Conservation (phyloP, 768 basidiomycete species). For the Podaxis sp. region DNA sequence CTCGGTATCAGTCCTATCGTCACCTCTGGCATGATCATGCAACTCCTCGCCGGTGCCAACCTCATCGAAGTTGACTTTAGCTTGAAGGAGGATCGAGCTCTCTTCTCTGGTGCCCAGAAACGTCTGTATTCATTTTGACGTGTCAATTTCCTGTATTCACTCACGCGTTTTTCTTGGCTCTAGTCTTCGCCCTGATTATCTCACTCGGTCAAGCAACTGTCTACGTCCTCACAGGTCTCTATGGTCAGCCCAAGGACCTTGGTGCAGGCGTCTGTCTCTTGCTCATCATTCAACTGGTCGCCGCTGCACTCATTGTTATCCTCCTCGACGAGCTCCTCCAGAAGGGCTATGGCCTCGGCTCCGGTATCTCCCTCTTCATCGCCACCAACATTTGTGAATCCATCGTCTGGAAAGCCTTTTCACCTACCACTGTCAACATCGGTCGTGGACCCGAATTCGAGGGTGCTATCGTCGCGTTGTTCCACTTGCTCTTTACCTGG, state of each 20-base stretch:
- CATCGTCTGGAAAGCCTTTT: constrained; percentile 99
- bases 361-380: constrained; percentile 98
- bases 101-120: constrained; percentile 97
- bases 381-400: constrained; percentile 99
- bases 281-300: constrained; percentile 93
- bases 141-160: neutral
- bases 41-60: constrained; percentile 95
- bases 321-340: constrained; percentile 98
- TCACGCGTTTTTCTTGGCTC: neutral
- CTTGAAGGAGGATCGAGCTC: constrained; percentile 93
- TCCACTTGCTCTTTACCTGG: constrained; percentile 98
- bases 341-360: constrained; percentile 98
- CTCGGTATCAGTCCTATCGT: constrained; percentile 97
- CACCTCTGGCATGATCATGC: constrained; percentile 99
- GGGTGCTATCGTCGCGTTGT: constrained; percentile 92
- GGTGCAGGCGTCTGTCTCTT: constrained; percentile 97
- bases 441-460: constrained; percentile 98
- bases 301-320: constrained; percentile 94
- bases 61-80: constrained; percentile 97
- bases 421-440: constrained; percentile 96
- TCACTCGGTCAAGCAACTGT: constrained; percentile 95
- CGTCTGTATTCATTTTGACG: constrained; percentile 49
- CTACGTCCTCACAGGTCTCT: constrained; percentile 95
- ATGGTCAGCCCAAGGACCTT: constrained; percentile 89
- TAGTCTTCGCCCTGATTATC: constrained; percentile 97